A percentile compares a stretch with the other conserved stretches of the same genome.
These are phyloP conservation scores for Colletotrichum paranaense DNA, from an alignment of 2,329 filamentous ascomycete species.

Conservation along the genomic window DNA sequence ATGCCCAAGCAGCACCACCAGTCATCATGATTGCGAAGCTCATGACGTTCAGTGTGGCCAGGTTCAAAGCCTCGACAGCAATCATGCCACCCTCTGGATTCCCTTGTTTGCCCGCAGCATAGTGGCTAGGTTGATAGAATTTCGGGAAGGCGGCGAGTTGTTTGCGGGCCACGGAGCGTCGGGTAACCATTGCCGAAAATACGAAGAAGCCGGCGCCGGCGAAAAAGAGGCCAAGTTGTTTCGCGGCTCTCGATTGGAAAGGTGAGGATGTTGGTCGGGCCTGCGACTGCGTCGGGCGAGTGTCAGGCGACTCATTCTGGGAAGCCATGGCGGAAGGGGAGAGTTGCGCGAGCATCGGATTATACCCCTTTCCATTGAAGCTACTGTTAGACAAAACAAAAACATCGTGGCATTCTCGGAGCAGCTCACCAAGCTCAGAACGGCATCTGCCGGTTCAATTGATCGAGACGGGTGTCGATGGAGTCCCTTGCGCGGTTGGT, in stretches of 20 bases:
- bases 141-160: slow-evolving; percentile 71
- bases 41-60: slow-evolving; percentile 88
- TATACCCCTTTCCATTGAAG: neutral
- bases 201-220: slow-evolving; percentile 81
- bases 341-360: slow-evolving; percentile 35
- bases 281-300: slow-evolving; percentile 33
- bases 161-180: slow-evolving; percentile 75
- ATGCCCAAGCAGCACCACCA: slow-evolving; percentile 80
- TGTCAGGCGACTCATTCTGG: slow-evolving; percentile 28
- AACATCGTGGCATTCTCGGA: slow-evolving; percentile 18
- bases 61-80: slow-evolving; percentile 83
- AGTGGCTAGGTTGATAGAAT: slow-evolving; percentile 76
- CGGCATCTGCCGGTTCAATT: slow-evolving; percentile 16
- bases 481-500: slow-evolving; percentile 11
- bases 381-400: slow-evolving; percentile 15
- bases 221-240: slow-evolving; percentile 77
- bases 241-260: slow-evolving; percentile 27
- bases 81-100: slow-evolving; percentile 74
- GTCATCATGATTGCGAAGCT: slow-evolving; percentile 79
- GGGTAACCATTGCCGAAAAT: slow-evolving; percentile 77
- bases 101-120: slow-evolving; percentile 51
- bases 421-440: slow-evolving; percentile 20
- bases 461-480: slow-evolving; percentile 16
- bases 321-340: slow-evolving; percentile 31
- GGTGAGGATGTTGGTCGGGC: slow-evolving; percentile 31